Evolutionary conservation across 2,329 filamentous ascomycete species (phyloP), one percentile per base, ranked within the genome.

Genomic region (Pseudocercospora vitis): DNA sequence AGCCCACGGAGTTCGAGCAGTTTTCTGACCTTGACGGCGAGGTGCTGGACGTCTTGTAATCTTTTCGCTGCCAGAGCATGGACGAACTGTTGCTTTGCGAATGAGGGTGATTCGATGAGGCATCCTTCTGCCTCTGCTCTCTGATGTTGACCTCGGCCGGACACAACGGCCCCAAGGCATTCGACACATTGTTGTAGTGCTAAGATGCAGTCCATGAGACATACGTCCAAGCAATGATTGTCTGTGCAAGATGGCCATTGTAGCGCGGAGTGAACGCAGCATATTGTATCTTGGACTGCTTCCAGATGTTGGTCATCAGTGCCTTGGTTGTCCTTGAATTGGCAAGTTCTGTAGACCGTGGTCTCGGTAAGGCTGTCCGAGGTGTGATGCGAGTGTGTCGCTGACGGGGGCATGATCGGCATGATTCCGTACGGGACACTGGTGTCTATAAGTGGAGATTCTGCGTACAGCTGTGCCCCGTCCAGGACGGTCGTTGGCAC

Each of bases 101-200:
- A 19, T 40, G 11, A 18, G 5, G 26, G 26, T 7, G 26, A 29
- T 29, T 29, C 6, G 26, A 29, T 29, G 6, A 6, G 6, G 11
- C 26, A 11, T 6, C 26, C 26, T 29, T 29, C 26, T 7, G 26
- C 26, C 11, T 29, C 26, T 6, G 11, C 11, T 6, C 6, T 29
- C 26, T 16, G 6, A 19, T 39, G 35, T n/a, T 19, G 35, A 11
- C 19, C 16, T 40, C 19, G 32, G 19, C n/a, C 35, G 9, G 35
- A 40, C 7, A 40, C 18, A 19, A 45, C 40, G n/a, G 40, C 40
- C 12, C n/a, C 14, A 23, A 45, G 40, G 23, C 40, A 45, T 14
- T 45, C 23, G 40, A 45, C n/a, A 18, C 40, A 45, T 45, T 45
- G 40, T 45, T 45, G 40, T 19, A 45, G 40, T 29, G 40, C 40